Evolutionary conservation across 148 eudicot genomes (phyloP).

Genomic region (Rhododendron vialii): DNA sequence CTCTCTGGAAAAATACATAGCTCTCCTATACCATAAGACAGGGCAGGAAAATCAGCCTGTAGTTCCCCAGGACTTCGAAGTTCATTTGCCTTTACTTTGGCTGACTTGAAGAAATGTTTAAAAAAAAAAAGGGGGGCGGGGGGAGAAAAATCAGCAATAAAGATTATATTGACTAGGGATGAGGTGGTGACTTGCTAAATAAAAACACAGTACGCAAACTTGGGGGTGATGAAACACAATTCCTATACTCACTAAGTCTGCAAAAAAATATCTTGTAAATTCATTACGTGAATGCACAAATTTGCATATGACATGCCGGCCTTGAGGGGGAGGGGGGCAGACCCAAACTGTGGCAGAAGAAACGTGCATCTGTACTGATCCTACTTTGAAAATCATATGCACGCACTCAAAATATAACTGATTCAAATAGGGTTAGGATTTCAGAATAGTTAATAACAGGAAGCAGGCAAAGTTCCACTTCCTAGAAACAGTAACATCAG

Average conservation of each 20-base stretch:
- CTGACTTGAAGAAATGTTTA: not conserved
- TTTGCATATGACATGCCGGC: not conserved
- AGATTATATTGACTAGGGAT: not conserved
- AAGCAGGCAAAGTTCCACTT: not conserved
- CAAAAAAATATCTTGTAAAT: not conserved
- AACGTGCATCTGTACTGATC: not conserved
- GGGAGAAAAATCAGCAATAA: not conserved
- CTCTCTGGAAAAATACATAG: not conserved
- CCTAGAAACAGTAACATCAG: slow-evolving; percentile 7
- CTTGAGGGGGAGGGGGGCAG: not conserved
- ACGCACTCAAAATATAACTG: not conserved
- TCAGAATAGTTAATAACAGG: not conserved
- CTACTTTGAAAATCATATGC: not conserved
- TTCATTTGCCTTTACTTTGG: not conserved
- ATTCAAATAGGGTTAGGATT: not conserved
- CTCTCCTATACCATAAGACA: not conserved
- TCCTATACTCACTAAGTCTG: not conserved
- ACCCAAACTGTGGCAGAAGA: not conserved
- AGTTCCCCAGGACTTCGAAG: not conserved
- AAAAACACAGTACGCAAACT: not conserved
- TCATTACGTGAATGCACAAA: not conserved
- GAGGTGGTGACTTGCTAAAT: not conserved
- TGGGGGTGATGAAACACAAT: not conserved
- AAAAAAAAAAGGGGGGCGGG: not conserved
- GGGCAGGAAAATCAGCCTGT: not conserved